Evolutionary conservation across 139 green algal genomes (phyloP).

Genomic region (Chlamydomonas sphaeroides): DNA sequence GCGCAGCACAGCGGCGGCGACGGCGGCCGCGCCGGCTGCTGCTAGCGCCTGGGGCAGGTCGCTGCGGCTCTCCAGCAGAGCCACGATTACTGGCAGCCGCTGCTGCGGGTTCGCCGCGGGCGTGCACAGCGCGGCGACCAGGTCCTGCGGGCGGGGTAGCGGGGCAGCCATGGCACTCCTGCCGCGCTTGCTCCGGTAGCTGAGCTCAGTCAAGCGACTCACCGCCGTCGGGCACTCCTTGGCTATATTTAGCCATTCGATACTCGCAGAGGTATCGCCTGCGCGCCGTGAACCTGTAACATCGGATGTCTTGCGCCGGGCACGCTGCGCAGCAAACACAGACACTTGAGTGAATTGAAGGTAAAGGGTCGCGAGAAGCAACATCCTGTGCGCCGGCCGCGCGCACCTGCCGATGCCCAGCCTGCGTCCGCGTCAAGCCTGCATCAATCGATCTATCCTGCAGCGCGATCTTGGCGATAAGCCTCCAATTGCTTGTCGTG

Average conservation of each 20-base stretch:
- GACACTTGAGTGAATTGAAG: too few species aligned
- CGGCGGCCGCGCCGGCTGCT: neutral
- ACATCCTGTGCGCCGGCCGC: neutral
- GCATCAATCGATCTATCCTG: neutral
- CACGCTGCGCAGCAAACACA: conserved; percentile 3
- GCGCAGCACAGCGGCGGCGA: neutral
- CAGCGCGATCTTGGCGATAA: neutral
- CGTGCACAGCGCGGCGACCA: neutral
- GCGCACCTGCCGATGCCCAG: neutral
- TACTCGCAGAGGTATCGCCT: neutral
- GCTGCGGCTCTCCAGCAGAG: conserved; percentile 17
- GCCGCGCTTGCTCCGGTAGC: neutral
- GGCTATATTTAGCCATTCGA: conserved; percentile 6
- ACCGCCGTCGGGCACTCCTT: conserved; percentile 19
- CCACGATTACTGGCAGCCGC: conserved; percentile 20
- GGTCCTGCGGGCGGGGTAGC: neutral
- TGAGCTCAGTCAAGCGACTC: neutral
- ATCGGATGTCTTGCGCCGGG: conserved; percentile 2
- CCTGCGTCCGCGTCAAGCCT: conserved; percentile 15
- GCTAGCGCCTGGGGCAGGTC: neutral
- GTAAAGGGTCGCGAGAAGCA: neutral
- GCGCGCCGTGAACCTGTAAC: neutral
- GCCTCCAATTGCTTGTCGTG: neutral
- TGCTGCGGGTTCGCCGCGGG: neutral
- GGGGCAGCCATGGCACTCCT: neutral